Base-by-base conservation (phyloP, 2,329 filamentous ascomycete genomes). In the Sporothrix brasiliensis region DNA sequence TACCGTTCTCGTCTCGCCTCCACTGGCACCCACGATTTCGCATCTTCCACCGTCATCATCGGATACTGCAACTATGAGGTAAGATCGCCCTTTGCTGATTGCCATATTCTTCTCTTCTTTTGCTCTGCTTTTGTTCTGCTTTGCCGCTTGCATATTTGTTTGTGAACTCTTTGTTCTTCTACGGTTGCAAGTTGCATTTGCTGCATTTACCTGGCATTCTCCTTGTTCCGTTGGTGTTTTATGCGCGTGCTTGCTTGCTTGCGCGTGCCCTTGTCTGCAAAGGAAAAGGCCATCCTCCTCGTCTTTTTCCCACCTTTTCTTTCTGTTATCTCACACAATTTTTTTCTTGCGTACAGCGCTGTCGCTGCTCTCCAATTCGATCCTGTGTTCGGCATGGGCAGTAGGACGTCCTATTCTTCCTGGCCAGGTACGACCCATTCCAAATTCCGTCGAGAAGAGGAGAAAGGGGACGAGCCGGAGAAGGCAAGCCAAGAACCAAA, bases 321-420 rank as follows among this genome's bases (percentile, higher is more conserved):
- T 54, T 4, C 27, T 68, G 54, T 56, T 65, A 66, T 53, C 67
- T 70, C 61, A 69, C 68, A 50, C 60, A n/a, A 56, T 66, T 66
- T 47, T 34, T 60, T 41, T 52, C 44, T 63, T 34, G 50, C 61
- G 54, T 68, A 30, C 69, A 74, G 73, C 70, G 72, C 71, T 69
- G 73, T 73, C 44, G 71, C 73, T 61, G 68, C 73, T 67, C 66
- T 73, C 65, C 71, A 74, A 54, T 74, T 72, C 61, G 73, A 74
- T 63, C 58, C 73, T 70, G 71, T 70, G 66, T 73, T 74, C 67
- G 72, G 69, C 44, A 73, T 73, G 69, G 69, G 73, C 61, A 72
- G 70, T 69, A 71, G 73, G 73, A 34, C 71, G 58, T 50, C 69
- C 44, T 74, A 69, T 54, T 67, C 70, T 56, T 66, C 70, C 63